Percentiles rank a stretch among this genome's conserved stretches.
Evolutionary conservation across 2,329 filamentous ascomycete genomes (phyloP).

Genomic region (Curvularia spicifera): DNA sequence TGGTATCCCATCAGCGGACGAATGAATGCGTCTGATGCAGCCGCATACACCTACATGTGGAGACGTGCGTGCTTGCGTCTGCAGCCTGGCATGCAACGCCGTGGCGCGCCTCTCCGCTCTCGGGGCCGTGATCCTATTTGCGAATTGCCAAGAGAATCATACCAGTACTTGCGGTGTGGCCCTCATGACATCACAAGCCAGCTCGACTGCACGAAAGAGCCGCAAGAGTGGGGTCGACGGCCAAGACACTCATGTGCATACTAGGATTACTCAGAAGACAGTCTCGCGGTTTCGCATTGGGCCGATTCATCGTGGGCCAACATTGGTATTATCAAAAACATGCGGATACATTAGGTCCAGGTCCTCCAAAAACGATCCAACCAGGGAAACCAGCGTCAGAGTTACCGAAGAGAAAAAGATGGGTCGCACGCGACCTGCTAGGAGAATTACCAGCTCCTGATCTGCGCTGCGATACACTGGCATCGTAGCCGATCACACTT

Average conservation of each 20-base stretch:
- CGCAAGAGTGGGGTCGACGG: not conserved
- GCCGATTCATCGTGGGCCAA: no score
- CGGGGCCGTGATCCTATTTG: not conserved
- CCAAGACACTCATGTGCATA: not conserved
- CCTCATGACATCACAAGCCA: not conserved
- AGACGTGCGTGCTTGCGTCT: not conserved
- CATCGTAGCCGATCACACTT: conserved; percentile 1
- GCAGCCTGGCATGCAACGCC: not conserved
- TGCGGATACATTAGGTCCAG: not conserved
- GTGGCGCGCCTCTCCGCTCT: not conserved
- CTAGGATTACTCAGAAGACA: not conserved
- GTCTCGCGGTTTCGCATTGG: not conserved
- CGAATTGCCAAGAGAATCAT: not conserved
- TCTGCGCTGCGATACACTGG: conserved; percentile 12
- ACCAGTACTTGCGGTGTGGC: not conserved
- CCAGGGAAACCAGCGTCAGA: not conserved
- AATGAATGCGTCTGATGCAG: not conserved
- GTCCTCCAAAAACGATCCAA: not conserved
- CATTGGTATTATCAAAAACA: not conserved
- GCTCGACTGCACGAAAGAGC: not conserved
- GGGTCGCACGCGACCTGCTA: conserved; percentile 4
- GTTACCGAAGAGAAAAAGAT: not conserved
- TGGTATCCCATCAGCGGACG: not conserved
- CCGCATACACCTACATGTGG: not conserved
- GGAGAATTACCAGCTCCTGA: conserved; percentile 9